Evolutionary conservation across 441 rosid species (phyloP).

Genomic region (Mallotus japonicus): DNA sequence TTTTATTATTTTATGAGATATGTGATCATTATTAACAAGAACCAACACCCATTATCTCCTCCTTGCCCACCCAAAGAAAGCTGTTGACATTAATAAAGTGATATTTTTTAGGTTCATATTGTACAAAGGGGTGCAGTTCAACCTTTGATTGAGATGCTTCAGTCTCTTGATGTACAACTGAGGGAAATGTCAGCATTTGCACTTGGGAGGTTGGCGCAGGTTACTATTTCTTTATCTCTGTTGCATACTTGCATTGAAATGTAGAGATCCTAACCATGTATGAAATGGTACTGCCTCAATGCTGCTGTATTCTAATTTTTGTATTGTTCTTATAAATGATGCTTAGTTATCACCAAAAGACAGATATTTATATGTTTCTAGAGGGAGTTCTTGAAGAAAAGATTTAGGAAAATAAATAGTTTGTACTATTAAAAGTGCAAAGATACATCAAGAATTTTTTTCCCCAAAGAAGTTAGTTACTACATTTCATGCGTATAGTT

Average conservation of each 20-base stretch:
- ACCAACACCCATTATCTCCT: too few relatives aligned
- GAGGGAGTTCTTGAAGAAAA: background rate
- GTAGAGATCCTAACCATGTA: background rate
- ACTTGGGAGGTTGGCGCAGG: slow-evolving; percentile 99
- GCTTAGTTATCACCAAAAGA: background rate
- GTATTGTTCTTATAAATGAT: background rate
- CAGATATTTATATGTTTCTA: background rate
- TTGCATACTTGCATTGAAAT: background rate
- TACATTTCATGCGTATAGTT: too few relatives aligned
- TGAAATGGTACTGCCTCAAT: background rate
- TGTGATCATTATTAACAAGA: too few relatives aligned
- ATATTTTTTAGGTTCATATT: slow-evolving; percentile 74
- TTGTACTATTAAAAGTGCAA: background rate
- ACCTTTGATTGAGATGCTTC: slow-evolving; percentile 96
- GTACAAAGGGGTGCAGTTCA: slow-evolving; percentile 97
- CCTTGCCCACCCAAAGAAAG: too few relatives aligned
- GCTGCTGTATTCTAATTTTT: background rate
- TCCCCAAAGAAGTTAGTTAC: background rate
- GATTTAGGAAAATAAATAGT: background rate
- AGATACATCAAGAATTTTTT: background rate
- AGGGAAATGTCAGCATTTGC: slow-evolving; percentile 99
- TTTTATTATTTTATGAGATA: too few relatives aligned
- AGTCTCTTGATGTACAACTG: slow-evolving; percentile 80
- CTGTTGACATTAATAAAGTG: slow-evolving; percentile 1
- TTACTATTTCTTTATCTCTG: slow-evolving; percentile 28